phyloP scores from a whole-genome alignment of 495 filamentous ascomycete species.

The Daldinia loculata region DNA sequence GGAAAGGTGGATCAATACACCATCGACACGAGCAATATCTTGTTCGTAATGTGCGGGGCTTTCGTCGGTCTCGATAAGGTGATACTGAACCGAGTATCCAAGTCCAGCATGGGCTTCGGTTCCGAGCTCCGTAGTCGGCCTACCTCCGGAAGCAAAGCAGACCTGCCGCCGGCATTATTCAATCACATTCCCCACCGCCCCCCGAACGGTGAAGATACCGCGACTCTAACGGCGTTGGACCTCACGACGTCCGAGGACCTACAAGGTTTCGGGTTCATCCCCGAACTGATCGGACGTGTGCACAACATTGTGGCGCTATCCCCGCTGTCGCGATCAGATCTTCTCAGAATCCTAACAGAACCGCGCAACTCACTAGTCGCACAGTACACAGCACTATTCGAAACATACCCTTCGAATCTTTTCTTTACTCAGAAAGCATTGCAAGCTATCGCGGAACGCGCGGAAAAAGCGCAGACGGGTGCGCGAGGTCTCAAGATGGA shows the following conservation, averaged over 20 bases:
- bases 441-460: conserved; percentile 77
- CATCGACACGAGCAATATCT: conserved; percentile 92
- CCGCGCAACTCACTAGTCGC: conserved; percentile 84
- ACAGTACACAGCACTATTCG: conserved; percentile 87
- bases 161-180: conserved; percentile 55
- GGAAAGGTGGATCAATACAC: conserved; percentile 87
- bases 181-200: conserved; percentile 51
- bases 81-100: conserved; percentile 83
- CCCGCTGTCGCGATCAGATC: conserved; percentile 77
- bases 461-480: conserved; percentile 80
- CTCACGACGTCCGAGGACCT: conserved; percentile 83
- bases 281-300: conserved; percentile 89
- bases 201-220: conserved; percentile 24
- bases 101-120: conserved; percentile 91
- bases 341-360: conserved; percentile 89
- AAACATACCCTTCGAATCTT: conserved; percentile 82
- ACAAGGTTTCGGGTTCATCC: conserved; percentile 92
- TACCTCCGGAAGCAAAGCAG: conserved; percentile 47
- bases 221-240: conserved; percentile 77
- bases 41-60: conserved; percentile 95
- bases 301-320: conserved; percentile 87
- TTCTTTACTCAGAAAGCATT: conserved; percentile 83
- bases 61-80: conserved; percentile 93
- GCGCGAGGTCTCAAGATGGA: conserved; percentile 88
- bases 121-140: conserved; percentile 71